Evolutionary conservation across 441 rosid species (phyloP).

Genomic region (Populus hybrid): DNA sequence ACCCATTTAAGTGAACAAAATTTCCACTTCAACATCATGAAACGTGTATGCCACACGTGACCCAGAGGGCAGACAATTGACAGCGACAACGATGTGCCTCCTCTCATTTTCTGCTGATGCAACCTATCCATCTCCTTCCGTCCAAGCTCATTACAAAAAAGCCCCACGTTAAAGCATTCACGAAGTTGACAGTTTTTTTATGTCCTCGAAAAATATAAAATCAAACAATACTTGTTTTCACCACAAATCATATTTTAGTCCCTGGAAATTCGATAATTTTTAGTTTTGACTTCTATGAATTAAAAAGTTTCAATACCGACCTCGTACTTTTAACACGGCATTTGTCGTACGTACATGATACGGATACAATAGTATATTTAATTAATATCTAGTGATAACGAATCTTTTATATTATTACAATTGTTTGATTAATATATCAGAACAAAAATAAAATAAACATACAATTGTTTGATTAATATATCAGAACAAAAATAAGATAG

Average conservation of each 20-base stretch:
- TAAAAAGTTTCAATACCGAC: too few species aligned
- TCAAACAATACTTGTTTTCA: too few species aligned
- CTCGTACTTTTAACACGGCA: too few species aligned
- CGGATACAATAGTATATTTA: neutral
- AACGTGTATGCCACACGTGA: conserved; percentile 6
- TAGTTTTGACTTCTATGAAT: too few species aligned
- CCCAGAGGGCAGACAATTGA: neutral
- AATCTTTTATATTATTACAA: neutral
- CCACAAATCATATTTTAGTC: too few species aligned
- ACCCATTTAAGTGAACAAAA: neutral
- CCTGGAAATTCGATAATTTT: too few species aligned
- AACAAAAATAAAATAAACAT: neutral
- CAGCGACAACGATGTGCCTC: conserved; percentile 25
- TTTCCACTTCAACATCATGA: neutral
- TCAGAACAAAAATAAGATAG: neutral
- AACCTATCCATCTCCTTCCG: conserved; percentile 23
- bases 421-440: neutral
- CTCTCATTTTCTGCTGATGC: conserved; percentile 18
- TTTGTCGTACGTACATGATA: too few species aligned
- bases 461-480: neutral
- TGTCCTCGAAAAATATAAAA: too few species aligned
- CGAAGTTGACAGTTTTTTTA: conserved; percentile 22
- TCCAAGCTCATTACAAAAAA: conserved; percentile 3
- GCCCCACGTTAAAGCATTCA: conserved; percentile 17
- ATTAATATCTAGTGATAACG: neutral